phyloP scores from a whole-genome alignment of 192 early-diverging fungal species.

The Chytriomyces hyalinus region DNA sequence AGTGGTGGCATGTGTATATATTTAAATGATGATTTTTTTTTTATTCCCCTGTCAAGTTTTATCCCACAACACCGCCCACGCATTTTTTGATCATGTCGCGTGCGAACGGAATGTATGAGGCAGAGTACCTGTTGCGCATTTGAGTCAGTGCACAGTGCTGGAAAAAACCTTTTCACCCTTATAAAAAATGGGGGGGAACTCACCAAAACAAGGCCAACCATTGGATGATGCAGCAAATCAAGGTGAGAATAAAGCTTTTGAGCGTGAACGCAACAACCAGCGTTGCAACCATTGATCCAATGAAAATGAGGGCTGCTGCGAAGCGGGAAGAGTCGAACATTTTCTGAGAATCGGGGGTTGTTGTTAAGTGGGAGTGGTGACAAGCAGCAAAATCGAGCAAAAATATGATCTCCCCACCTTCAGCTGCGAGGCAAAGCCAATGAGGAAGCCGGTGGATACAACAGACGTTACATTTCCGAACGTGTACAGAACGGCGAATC shows the following conservation, averaged over 20 bases:
- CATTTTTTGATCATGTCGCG: slow-evolving; percentile 57
- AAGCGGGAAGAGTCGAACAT: slow-evolving; percentile 70
- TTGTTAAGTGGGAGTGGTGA: background rate
- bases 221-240: slow-evolving; percentile 85
- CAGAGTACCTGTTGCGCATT: slow-evolving; percentile 32
- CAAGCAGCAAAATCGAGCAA: slow-evolving; percentile 68
- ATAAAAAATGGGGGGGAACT: slow-evolving; percentile 63
- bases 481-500: slow-evolving; percentile 90
- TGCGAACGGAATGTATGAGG: slow-evolving; percentile 89
- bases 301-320: slow-evolving; percentile 75
- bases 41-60: background rate
- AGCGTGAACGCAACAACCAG: slow-evolving; percentile 77
- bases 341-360: slow-evolving; percentile 43
- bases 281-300: slow-evolving; percentile 70
- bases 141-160: background rate
- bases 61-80: slow-evolving; percentile 41
- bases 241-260: slow-evolving; percentile 66
- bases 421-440: slow-evolving; percentile 85
- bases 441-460: slow-evolving; percentile 85
- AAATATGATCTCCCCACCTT: slow-evolving; percentile 58
- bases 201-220: slow-evolving; percentile 83
- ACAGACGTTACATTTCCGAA: slow-evolving; percentile 88
- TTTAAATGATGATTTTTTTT: background rate
- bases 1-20: background rate
- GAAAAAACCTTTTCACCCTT: background rate